Conservation (phyloP, 495 filamentous ascomycete species). For the Aspergillus incahuasiensis region DNA sequence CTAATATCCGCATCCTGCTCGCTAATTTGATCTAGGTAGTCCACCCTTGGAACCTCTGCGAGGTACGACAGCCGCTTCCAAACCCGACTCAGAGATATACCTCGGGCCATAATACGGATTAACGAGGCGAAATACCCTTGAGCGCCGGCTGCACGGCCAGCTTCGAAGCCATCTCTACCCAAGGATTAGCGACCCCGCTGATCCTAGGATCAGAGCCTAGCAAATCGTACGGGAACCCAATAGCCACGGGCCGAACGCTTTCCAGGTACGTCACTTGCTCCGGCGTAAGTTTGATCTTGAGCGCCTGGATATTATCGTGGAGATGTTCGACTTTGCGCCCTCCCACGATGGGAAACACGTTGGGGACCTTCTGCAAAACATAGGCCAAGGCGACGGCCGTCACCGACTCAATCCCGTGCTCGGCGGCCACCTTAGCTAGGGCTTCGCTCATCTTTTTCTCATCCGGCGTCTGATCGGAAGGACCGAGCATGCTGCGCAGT, state of each 20-base stretch:
- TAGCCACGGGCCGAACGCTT: slow-evolving; percentile 39
- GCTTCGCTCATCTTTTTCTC: slow-evolving; percentile 42
- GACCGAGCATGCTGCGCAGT: background rate
- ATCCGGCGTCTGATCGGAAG: slow-evolving; percentile 26
- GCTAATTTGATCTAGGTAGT: too few relatives aligned
- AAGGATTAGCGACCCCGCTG: slow-evolving; percentile 13
- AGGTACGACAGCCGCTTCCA: too few relatives aligned
- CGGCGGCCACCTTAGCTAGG: slow-evolving; percentile 48
- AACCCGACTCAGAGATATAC: too few relatives aligned
- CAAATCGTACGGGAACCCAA: slow-evolving; percentile 51
- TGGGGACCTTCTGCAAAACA: slow-evolving; percentile 50
- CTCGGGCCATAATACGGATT: background rate
- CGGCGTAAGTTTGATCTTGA: slow-evolving; percentile 9
- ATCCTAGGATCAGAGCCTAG: slow-evolving; percentile 36
- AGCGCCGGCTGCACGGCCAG: slow-evolving; percentile 9
- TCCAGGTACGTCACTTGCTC: slow-evolving; percentile 29
- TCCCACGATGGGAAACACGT: slow-evolving; percentile 70
- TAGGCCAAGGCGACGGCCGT: slow-evolving; percentile 57
- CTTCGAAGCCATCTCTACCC: slow-evolving; percentile 5
- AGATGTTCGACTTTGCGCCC: slow-evolving; percentile 57
- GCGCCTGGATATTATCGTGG: slow-evolving; percentile 57
- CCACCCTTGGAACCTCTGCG: too few relatives aligned
- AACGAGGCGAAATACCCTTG: slow-evolving; percentile 7
- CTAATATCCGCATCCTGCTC: too few relatives aligned
- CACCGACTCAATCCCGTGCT: slow-evolving; percentile 41